Conservation (phyloP, 768 basidiomycete genomes). For the Agaricus blazei region DNA sequence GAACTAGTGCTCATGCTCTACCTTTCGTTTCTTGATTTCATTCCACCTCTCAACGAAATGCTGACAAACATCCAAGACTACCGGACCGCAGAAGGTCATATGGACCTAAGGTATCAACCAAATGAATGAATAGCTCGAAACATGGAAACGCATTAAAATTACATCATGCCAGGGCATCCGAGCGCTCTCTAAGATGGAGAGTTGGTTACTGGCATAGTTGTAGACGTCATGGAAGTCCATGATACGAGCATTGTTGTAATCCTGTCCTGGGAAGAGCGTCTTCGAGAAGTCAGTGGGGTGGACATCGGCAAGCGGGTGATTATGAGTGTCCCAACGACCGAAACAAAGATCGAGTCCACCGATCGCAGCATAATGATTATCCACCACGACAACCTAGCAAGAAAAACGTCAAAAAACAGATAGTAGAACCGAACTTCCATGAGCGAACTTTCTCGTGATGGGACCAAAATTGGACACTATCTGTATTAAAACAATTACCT, state of each 20-base stretch:
- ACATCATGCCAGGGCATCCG: slow-evolving; percentile 98
- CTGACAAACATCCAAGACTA: slow-evolving; percentile 86
- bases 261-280: slow-evolving; percentile 90
- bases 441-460: slow-evolving; percentile 75
- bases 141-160: slow-evolving; percentile 8
- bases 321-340: slow-evolving; percentile 95
- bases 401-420: neutral
- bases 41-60: slow-evolving; percentile 95
- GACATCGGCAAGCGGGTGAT: slow-evolving; percentile 85
- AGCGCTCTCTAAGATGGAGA: slow-evolving; percentile 62
- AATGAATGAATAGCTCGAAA: neutral
- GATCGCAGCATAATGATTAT: slow-evolving; percentile 80
- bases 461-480: slow-evolving; percentile 82
- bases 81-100: slow-evolving; percentile 77
- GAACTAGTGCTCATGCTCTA: slow-evolving; percentile 19
- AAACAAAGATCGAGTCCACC: slow-evolving; percentile 97
- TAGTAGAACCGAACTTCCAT: neutral
- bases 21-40: slow-evolving; percentile 80
- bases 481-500: slow-evolving; percentile 26
- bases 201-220: slow-evolving; percentile 64
- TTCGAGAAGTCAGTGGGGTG: slow-evolving; percentile 81
- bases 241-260: slow-evolving; percentile 88
- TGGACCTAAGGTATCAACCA: slow-evolving; percentile 47
- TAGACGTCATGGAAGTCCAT: slow-evolving; percentile 83
- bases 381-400: slow-evolving; percentile 67